A percentile compares a stretch with the other conserved stretches of the same genome.
These are phyloP conservation scores for Heliocybe sulcata DNA, from an alignment of 1,284 basidiomycete species.

Conservation along the genomic window DNA sequence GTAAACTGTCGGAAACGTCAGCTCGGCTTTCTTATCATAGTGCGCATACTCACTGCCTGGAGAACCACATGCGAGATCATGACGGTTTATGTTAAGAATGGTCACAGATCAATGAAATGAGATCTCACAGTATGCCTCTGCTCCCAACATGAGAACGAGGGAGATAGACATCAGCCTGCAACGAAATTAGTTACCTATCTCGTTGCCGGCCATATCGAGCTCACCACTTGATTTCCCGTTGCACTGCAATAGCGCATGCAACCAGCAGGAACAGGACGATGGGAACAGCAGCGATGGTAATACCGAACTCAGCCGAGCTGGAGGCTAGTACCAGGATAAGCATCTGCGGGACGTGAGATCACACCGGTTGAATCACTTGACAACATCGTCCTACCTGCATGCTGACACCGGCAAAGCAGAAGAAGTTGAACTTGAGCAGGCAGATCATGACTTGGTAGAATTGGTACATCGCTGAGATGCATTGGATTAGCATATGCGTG, in stretches of 20 bases:
- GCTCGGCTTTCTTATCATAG: not conserved
- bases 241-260: slow-evolving; percentile 60
- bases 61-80: not conserved
- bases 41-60: slow-evolving; percentile 43
- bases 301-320: slow-evolving; percentile 66
- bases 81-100: slow-evolving; percentile 2
- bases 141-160: slow-evolving; percentile 66
- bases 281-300: slow-evolving; percentile 77
- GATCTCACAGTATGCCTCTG: slow-evolving; percentile 62
- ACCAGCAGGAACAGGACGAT: slow-evolving; percentile 67
- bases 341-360: slow-evolving; percentile 32
- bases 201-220: slow-evolving; percentile 11
- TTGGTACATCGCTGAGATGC: slow-evolving; percentile 65
- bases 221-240: slow-evolving; percentile 73
- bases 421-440: slow-evolving; percentile 83
- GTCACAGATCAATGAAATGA: slow-evolving; percentile 10
- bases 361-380: slow-evolving; percentile 13
- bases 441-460: slow-evolving; percentile 82
- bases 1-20: slow-evolving; percentile 45
- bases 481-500: not conserved
- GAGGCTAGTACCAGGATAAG: slow-evolving; percentile 64
- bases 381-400: slow-evolving; percentile 52
- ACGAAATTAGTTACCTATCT: slow-evolving; percentile 5
- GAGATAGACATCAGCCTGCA: slow-evolving; percentile 58
- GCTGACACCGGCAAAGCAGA: slow-evolving; percentile 77